These are phyloP conservation scores for Physcomitrellopsis africana DNA, from an alignment of 225 moss, liverwort and hornwort genomes.

Conservation along the genomic window DNA sequence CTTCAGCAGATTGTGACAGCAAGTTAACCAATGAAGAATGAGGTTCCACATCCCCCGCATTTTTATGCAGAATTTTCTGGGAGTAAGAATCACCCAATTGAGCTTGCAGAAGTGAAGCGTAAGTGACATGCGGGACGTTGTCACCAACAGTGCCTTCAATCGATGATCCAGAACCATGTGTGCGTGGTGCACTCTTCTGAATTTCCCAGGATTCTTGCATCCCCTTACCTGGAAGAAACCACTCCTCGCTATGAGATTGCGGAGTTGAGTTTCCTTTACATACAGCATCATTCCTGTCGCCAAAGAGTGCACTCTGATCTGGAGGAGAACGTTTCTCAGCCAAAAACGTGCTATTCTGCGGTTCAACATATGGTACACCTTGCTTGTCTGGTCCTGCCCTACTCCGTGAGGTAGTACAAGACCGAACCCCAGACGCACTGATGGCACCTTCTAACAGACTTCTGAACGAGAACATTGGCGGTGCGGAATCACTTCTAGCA, in stretches of 20 bases:
- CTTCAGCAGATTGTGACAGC: conserved; percentile 27
- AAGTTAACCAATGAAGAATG: conserved; percentile 31
- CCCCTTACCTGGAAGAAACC: conserved; percentile 6
- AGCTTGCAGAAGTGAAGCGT: conserved; percentile 46
- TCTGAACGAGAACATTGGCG: conserved; percentile 41
- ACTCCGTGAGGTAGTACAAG: conserved; percentile 14
- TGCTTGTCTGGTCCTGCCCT: conserved; percentile 25
- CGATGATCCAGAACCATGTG: conserved; percentile 20
- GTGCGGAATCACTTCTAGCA: neutral
- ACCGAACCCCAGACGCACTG: conserved; percentile 19
- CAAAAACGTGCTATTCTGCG: neutral
- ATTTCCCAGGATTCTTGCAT: conserved; percentile 17
- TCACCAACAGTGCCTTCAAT: conserved; percentile 26
- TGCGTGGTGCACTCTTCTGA: conserved; percentile 16
- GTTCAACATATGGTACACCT: conserved; percentile 1
- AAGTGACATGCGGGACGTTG: conserved; percentile 29
- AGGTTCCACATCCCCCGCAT: conserved; percentile 24
- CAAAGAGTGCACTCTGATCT: neutral
- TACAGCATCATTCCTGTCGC: conserved; percentile 16
- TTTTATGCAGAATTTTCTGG: neutral
- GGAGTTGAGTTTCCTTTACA: conserved; percentile 2
- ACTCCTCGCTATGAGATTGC: conserved; percentile 24
- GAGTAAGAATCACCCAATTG: conserved; percentile 30
- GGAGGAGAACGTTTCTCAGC: neutral
- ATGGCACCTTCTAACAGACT: conserved; percentile 54